A percentile compares a stretch with the other conserved stretches of the same genome.
phyloP scores from a whole-genome alignment of 495 filamentous ascomycete species.

The Penicillium turbatum region DNA sequence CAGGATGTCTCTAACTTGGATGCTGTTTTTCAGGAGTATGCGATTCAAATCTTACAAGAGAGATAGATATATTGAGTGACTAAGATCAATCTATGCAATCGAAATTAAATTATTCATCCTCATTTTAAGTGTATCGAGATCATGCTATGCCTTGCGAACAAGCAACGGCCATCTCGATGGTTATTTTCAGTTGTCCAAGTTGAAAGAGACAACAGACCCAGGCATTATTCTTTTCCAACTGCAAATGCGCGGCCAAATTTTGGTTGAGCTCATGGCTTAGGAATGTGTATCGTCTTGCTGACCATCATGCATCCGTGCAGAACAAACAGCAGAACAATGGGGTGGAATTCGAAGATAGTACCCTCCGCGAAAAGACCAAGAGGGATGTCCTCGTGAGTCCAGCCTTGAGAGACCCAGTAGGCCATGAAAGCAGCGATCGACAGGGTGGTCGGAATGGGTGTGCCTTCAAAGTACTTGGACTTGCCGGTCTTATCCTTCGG shows the following conservation, averaged over 20 bases:
- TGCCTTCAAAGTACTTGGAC: conserved; percentile 91
- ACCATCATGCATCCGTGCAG: conserved; percentile 87
- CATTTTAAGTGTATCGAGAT: conserved; percentile 24
- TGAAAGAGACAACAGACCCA: conserved; percentile 13
- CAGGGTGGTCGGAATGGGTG: conserved; percentile 87
- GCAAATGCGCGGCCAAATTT: conserved; percentile 11
- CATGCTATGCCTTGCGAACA: conserved; percentile 16
- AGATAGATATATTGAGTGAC: conserved; percentile 3
- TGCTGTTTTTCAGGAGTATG: background rate
- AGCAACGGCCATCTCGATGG: conserved; percentile 13
- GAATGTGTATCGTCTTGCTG: conserved; percentile 89
- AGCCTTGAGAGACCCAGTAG: conserved; percentile 78
- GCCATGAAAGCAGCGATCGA: conserved; percentile 79
- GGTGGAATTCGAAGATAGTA: conserved; percentile 78
- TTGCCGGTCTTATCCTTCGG: conserved; percentile 92
- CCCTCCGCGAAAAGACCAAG: conserved; percentile 61
- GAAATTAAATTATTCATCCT: conserved; percentile 17
- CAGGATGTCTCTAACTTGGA: background rate
- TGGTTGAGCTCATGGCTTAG: conserved; percentile 67
- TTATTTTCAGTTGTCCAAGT: conserved; percentile 23
- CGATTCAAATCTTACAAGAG: background rate
- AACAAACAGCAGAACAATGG: conserved; percentile 76
- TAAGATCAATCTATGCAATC: conserved; percentile 19
- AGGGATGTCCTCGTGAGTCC: conserved; percentile 72
- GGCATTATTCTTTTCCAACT: conserved; percentile 11